Percentiles rank a stretch among this genome's conserved stretches.
Evolutionary conservation across 306 rosid species (phyloP).

Genomic region (Astragalus glycyphyllos): DNA sequence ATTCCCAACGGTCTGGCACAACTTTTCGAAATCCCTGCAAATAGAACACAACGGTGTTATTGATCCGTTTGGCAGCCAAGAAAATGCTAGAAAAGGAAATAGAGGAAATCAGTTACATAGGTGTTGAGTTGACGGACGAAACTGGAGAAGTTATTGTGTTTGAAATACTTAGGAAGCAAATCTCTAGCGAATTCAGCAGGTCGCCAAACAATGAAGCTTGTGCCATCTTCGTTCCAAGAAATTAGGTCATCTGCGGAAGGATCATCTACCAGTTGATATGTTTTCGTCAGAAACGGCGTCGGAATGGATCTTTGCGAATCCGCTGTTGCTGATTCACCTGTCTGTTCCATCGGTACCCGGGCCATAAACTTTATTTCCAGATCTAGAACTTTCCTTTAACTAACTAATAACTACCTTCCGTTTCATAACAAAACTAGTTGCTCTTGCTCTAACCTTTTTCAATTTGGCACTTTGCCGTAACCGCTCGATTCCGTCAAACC

Average conservation of each 20-base stretch:
- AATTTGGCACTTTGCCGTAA: neutral
- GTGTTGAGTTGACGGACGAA: constrained; percentile 98
- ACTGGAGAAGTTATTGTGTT: constrained; percentile 94
- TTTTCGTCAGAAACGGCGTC: constrained; percentile 88
- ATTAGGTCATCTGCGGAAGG: constrained; percentile 77
- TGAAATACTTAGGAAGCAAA: constrained; percentile 90
- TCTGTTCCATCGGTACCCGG: constrained; percentile 72
- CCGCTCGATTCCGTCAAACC: neutral
- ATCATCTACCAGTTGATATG: constrained; percentile 88
- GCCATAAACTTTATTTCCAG: constrained; percentile 61
- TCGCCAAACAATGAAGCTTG: constrained; percentile 84
- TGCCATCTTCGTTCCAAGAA: constrained; percentile 94
- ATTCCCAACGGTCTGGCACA: constrained; percentile 98
- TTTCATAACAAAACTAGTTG: constrained; percentile 10
- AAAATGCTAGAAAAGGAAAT: neutral
- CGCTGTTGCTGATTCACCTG: constrained; percentile 61
- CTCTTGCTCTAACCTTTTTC: neutral
- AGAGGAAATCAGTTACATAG: constrained; percentile 54
- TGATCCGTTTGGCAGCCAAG: neutral
- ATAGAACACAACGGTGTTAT: neutral
- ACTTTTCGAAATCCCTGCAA: constrained; percentile 93
- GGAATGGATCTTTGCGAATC: constrained; percentile 89
- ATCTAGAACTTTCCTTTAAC: constrained; percentile 44
- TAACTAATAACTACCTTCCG: neutral
- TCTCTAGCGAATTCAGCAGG: constrained; percentile 98